Conservation (phyloP, 2,329 filamentous ascomycete species). For the Alternaria dauci region DNA sequence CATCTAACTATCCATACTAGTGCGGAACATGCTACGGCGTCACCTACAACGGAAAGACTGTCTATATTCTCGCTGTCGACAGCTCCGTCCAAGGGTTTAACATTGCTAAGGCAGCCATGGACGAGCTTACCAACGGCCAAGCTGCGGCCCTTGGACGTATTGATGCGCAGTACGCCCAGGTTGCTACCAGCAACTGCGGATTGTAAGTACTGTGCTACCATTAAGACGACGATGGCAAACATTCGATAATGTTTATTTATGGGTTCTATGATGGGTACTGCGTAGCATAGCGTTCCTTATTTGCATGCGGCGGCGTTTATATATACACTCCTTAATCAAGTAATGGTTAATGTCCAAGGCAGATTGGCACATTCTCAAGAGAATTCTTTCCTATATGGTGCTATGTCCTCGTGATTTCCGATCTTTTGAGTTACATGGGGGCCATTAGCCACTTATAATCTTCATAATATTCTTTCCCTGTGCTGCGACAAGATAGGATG, state of each 20-base stretch:
- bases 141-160: slow-evolving; percentile 57
- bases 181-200: slow-evolving; percentile 49
- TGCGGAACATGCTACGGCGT: slow-evolving; percentile 64
- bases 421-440: too few relatives aligned
- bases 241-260: slow-evolving; percentile 15
- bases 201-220: slow-evolving; percentile 21
- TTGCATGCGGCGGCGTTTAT: slow-evolving; percentile 15
- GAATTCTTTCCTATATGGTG: not conserved
- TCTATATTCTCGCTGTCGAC: slow-evolving; percentile 62
- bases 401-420: not conserved
- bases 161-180: slow-evolving; percentile 51
- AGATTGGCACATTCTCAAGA: not conserved
- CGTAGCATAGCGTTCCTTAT: slow-evolving; percentile 11
- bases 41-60: slow-evolving; percentile 57
- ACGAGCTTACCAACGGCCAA: slow-evolving; percentile 58
- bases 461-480: not conserved
- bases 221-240: not conserved
- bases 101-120: slow-evolving; percentile 58
- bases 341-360: slow-evolving; percentile 10
- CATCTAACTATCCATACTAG: slow-evolving; percentile 33
- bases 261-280: slow-evolving; percentile 5
- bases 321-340: slow-evolving; percentile 19
- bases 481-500: not conserved
- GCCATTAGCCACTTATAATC: not conserved
- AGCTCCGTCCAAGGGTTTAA: slow-evolving; percentile 59